phyloP scores from a whole-genome alignment of 768 basidiomycete species.

The Rhodotorula babjevae region DNA sequence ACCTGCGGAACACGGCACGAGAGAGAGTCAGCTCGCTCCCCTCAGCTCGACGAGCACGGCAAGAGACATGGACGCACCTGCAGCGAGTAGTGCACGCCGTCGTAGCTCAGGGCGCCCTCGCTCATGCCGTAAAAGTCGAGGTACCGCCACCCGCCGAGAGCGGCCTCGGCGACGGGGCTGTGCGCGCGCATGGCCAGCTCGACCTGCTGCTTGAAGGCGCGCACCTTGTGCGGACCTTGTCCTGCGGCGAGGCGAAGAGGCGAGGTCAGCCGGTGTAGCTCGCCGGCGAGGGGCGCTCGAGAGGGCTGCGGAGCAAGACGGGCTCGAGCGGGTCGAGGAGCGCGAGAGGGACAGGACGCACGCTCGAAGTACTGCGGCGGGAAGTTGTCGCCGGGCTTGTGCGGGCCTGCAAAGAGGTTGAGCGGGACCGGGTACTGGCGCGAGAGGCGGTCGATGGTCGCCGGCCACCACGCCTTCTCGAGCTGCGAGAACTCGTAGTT shows the following conservation, averaged over 20 bases:
- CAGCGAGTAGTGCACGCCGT: slow-evolving; percentile 2
- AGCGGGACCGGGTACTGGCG: not conserved
- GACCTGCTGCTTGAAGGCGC: not conserved
- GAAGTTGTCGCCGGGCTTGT: not conserved
- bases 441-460: not conserved
- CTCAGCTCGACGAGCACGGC: not conserved
- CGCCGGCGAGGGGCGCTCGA: too few relatives aligned
- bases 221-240: not conserved
- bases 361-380: not conserved
- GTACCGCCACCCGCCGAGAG: not conserved
- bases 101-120: not conserved
- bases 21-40: not conserved
- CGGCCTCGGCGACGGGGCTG: not conserved
- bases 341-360: too few relatives aligned
- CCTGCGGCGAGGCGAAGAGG: too few relatives aligned
- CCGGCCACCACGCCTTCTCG: not conserved
- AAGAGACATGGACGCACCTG: not conserved
- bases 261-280: too few relatives aligned
- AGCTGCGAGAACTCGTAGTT: not conserved
- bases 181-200: not conserved
- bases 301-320: too few relatives aligned
- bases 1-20: not conserved
- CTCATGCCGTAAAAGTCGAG: slow-evolving; percentile 5
- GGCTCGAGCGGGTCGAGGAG: too few relatives aligned
- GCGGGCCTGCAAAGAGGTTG: slow-evolving; percentile 2